Percentiles rank a stretch among this genome's conserved stretches.
phyloP scores from a whole-genome alignment of 345 rosid species.

The Heritiera fomes region DNA sequence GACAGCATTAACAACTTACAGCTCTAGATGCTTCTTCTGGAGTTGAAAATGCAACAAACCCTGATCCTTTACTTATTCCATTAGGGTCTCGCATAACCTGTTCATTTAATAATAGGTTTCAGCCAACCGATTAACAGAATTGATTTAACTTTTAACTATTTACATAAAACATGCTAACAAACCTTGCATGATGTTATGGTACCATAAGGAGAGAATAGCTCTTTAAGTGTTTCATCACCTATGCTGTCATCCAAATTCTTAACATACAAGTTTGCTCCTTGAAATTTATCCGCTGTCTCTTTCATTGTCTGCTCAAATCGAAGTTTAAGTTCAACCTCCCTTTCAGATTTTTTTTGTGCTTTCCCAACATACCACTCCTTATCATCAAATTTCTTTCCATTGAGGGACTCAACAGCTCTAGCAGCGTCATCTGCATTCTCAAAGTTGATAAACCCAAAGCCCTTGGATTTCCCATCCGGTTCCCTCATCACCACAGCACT shows the following conservation, averaged over 20 bases:
- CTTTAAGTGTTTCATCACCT: conserved; percentile 81
- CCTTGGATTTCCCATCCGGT: conserved; percentile 76
- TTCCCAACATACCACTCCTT: conserved; percentile 98
- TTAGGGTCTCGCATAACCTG: conserved; percentile 90
- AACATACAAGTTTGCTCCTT: conserved; percentile 80
- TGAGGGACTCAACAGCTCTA: conserved; percentile 75
- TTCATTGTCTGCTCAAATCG: conserved; percentile 80
- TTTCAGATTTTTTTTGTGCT: conserved; percentile 90
- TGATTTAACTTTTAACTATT: background rate
- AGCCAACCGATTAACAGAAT: background rate
- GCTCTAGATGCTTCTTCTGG: conserved; percentile 92
- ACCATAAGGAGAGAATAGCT: conserved; percentile 77
- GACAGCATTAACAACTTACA: conserved; percentile 47
- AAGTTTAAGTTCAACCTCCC: conserved; percentile 69
- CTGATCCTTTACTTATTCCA: conserved; percentile 92
- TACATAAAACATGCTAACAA: conserved; percentile 15
- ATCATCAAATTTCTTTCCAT: conserved; percentile 79
- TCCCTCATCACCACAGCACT: conserved; percentile 92
- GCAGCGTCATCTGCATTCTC: conserved; percentile 84
- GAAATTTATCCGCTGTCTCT: conserved; percentile 83
- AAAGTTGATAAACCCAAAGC: conserved; percentile 94
- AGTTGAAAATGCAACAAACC: conserved; percentile 88
- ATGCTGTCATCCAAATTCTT: conserved; percentile 90
- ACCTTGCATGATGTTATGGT: conserved; percentile 93
- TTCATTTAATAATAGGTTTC: background rate